phyloP scores from a whole-genome alignment of 177 flowering plant genomes.

The Vitis hybrid region DNA sequence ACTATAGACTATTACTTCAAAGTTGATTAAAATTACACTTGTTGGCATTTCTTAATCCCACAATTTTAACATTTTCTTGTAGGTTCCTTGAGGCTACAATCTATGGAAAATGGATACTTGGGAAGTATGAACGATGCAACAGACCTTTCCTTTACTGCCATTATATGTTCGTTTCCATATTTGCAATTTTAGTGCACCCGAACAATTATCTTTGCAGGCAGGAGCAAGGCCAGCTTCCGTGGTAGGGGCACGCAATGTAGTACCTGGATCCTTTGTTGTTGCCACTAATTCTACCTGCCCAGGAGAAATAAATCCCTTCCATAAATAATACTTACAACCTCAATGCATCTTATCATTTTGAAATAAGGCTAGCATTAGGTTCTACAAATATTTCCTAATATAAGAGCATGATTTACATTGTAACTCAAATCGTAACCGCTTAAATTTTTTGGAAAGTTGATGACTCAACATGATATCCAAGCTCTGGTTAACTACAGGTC shows the following conservation, averaged over 20 bases:
- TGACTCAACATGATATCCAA: too few species aligned
- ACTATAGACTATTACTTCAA: too few species aligned
- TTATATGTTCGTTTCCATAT: constrained; percentile 71
- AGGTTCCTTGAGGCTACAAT: too few species aligned
- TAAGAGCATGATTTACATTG: too few species aligned
- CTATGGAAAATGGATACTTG: too few species aligned
- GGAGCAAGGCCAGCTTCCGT: constrained; percentile 81
- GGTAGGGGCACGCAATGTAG: constrained; percentile 93
- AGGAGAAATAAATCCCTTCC: not conserved
- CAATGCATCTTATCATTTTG: not conserved
- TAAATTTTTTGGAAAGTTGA: too few species aligned
- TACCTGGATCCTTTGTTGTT: constrained; percentile 72
- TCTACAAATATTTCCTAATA: not conserved
- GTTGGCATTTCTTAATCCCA: too few species aligned
- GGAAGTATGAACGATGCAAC: constrained; percentile 1
- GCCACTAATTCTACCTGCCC: constrained; percentile 82
- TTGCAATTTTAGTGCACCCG: constrained; percentile 57
- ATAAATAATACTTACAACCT: too few species aligned
- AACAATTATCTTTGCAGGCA: constrained; percentile 91
- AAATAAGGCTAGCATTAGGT: not conserved
- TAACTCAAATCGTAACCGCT: too few species aligned
- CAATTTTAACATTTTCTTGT: too few species aligned
- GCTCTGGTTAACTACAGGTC: too few species aligned
- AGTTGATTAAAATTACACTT: too few species aligned
- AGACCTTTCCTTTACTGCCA: constrained; percentile 92